Conservation (phyloP, 1,139 yeast genomes). For the Lodderomyces oxycetoniae region DNA sequence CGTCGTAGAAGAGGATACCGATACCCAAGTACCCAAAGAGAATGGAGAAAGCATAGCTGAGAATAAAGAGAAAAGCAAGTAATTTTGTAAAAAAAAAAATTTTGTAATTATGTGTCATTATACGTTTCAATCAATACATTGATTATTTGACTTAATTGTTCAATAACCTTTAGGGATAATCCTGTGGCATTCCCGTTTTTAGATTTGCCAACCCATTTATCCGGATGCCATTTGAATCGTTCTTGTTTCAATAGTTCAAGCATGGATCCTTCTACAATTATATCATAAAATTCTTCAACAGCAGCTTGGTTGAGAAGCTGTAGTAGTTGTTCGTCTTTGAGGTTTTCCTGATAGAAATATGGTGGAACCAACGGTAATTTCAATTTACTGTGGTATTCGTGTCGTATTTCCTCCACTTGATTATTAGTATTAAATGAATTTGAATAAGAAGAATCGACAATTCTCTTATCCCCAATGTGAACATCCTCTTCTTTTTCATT, state of each 20-base stretch:
- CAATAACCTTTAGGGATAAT: constrained; percentile 24
- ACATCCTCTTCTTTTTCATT: constrained; percentile 28
- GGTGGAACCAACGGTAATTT: constrained; percentile 22
- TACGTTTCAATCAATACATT: constrained; percentile 22
- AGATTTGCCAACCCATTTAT: constrained; percentile 38
- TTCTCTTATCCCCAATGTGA: constrained; percentile 41
- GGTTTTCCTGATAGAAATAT: constrained; percentile 11
- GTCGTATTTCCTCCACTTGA: constrained; percentile 4
- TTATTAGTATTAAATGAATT: constrained; percentile 17
- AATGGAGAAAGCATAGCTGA: constrained; percentile 11
- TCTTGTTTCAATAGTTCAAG: constrained; percentile 41
- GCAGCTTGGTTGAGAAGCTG: constrained; percentile 19
- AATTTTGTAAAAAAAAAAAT: no score
- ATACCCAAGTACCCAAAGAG: constrained; percentile 38
- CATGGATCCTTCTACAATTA: constrained; percentile 17
- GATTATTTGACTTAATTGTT: constrained; percentile 28
- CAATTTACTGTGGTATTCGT: constrained; percentile 16
- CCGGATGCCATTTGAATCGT: constrained; percentile 69
- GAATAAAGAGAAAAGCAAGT: constrained; percentile 3
- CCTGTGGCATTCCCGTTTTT: constrained; percentile 2
- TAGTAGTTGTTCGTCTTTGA: constrained; percentile 17
- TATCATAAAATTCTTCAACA: constrained; percentile 25
- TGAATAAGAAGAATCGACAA: constrained; percentile 41
- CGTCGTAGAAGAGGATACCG: no score
- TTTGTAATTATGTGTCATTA: background rate